phyloP scores from a whole-genome alignment of 2,329 filamentous ascomycete species.

The Exophiala lecanii-corni region DNA sequence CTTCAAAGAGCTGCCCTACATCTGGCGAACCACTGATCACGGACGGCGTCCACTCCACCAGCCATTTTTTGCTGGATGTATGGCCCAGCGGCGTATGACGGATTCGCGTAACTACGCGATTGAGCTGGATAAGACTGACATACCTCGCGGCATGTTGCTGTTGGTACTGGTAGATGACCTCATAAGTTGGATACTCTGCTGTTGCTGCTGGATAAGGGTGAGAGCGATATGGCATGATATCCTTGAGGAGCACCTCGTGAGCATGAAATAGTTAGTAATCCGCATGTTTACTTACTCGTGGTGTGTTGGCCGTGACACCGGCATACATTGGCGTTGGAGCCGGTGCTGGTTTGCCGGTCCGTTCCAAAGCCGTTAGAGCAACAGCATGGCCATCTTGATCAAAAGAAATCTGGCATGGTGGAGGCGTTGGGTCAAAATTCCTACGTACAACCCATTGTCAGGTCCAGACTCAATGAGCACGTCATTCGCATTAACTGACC shows the following conservation, averaged over 20 bases:
- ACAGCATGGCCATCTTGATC: slow-evolving; percentile 9
- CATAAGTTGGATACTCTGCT: slow-evolving; percentile 8
- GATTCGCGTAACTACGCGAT: slow-evolving; percentile 6
- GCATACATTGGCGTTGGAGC: slow-evolving; percentile 12
- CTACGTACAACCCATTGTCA: slow-evolving; percentile 1
- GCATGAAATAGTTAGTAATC: neutral
- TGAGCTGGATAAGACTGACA: slow-evolving; percentile 4
- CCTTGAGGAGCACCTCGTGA: slow-evolving; percentile 2
- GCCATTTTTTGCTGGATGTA: slow-evolving; percentile 5
- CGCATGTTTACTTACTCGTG: slow-evolving; percentile 2
- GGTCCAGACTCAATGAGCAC: no score
- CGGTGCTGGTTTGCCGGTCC: slow-evolving; percentile 5
- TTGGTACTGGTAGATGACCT: slow-evolving; percentile 11
- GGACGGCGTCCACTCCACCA: slow-evolving; percentile 11
- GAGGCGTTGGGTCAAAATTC: slow-evolving; percentile 10
- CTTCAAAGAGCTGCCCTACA: slow-evolving; percentile 7
- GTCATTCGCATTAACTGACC: slow-evolving; percentile 4
- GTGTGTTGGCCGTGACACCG: slow-evolving; percentile 12
- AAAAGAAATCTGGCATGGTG: slow-evolving; percentile 9
- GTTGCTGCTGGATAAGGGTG: slow-evolving; percentile 6
- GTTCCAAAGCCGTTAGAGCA: slow-evolving; percentile 7
- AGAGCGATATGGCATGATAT: slow-evolving; percentile 15
- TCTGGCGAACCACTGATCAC: slow-evolving; percentile 5
- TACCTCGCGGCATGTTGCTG: slow-evolving; percentile 8
- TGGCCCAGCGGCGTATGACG: slow-evolving; percentile 4